phyloP scores from a whole-genome alignment of 2,329 filamentous ascomycete species.

The Plenodomus biglobosus region DNA sequence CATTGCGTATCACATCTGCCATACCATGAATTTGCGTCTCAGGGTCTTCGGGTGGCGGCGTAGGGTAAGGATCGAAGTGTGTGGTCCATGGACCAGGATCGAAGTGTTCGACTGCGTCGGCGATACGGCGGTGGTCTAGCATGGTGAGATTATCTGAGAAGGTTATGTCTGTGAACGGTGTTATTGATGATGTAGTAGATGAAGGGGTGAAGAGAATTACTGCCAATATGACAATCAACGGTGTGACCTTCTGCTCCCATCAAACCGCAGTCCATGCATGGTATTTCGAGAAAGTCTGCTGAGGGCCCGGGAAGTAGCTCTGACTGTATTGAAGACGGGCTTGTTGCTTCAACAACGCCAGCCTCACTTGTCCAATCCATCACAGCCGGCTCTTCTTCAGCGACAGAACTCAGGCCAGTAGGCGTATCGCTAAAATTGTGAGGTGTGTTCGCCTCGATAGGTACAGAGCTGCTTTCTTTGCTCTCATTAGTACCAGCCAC shows the following conservation, averaged over 20 bases:
- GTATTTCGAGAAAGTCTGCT: slow-evolving; percentile 4
- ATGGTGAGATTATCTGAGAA: slow-evolving; percentile 12
- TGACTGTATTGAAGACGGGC: background rate
- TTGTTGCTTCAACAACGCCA: background rate
- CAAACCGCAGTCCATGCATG: slow-evolving; percentile 32
- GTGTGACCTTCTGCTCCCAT: slow-evolving; percentile 9
- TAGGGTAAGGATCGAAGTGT: slow-evolving; percentile 12
- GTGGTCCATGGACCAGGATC: slow-evolving; percentile 32
- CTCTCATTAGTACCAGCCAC: background rate
- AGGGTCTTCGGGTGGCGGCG: slow-evolving; percentile 6
- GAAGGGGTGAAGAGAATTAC: slow-evolving; percentile 12
- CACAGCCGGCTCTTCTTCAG: background rate
- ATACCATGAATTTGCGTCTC: slow-evolving; percentile 10
- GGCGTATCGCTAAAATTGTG: background rate
- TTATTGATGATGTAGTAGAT: background rate
- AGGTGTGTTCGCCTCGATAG: background rate
- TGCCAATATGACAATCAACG: slow-evolving; percentile 21
- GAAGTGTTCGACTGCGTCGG: slow-evolving; percentile 14
- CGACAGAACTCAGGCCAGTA: background rate
- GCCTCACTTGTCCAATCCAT: background rate
- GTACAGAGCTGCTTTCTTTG: background rate
- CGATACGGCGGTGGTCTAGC: slow-evolving; percentile 13
- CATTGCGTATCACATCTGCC: slow-evolving; percentile 21
- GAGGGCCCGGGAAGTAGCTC: background rate
- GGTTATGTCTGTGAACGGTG: slow-evolving; percentile 5